Evolutionary conservation across 768 basidiomycete species (phyloP).

Genomic region (Boletellus ananas): DNA sequence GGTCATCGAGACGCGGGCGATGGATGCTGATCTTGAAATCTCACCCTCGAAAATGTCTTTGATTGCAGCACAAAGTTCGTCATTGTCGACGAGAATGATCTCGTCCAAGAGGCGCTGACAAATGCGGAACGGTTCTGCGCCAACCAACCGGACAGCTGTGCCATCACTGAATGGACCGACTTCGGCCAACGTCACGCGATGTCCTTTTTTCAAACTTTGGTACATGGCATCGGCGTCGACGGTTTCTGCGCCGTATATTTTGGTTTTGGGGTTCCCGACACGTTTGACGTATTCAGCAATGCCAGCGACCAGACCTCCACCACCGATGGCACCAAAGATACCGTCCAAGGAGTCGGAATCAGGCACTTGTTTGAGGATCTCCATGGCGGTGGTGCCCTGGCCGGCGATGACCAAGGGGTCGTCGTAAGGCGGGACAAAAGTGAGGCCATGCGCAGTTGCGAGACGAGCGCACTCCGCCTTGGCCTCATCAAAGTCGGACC

Average conservation of each 20-base stretch:
- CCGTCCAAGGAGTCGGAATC: constrained; percentile 74
- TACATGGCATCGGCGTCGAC: constrained; percentile 94
- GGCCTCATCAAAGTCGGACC: constrained; percentile 92
- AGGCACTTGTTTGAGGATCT: constrained; percentile 86
- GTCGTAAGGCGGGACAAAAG: constrained; percentile 96
- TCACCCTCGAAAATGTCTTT: constrained; percentile 98
- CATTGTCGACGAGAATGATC: constrained; percentile 83
- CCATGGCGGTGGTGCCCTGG: constrained; percentile 93
- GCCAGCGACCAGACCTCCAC: constrained; percentile 90
- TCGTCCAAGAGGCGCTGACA: constrained; percentile 82
- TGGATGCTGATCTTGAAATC: constrained; percentile 4
- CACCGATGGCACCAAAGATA: constrained; percentile 90
- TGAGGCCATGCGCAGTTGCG: constrained; percentile 67
- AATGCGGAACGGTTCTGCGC: constrained; percentile 91
- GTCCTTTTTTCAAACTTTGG: constrained; percentile 72
- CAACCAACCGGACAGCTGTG: constrained; percentile 94
- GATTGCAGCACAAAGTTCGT: constrained; percentile 97
- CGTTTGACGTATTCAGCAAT: constrained; percentile 90
- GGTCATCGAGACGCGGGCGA: background rate
- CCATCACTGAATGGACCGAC: constrained; percentile 98
- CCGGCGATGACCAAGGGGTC: constrained; percentile 96
- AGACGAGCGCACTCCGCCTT: constrained; percentile 91
- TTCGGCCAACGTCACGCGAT: constrained; percentile 79
- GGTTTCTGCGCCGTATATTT: constrained; percentile 91
- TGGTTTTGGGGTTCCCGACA: constrained; percentile 79